phyloP scores from a whole-genome alignment of 176 grass and related monocot genomes.

The Pharus latifolius region DNA sequence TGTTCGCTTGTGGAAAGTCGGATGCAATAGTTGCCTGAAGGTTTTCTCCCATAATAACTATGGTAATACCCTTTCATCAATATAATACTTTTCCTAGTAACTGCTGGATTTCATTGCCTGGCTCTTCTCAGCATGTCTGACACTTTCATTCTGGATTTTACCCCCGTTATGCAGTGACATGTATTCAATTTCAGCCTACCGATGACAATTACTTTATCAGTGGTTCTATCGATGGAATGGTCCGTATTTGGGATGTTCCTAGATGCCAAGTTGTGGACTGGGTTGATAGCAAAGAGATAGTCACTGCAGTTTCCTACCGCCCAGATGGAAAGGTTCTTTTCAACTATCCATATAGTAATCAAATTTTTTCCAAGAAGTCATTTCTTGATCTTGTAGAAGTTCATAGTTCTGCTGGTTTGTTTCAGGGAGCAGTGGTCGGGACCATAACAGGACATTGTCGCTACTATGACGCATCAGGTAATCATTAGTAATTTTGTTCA shows the following conservation, averaged over 20 bases:
- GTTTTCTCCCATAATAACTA: slow-evolving; percentile 77
- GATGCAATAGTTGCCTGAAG: slow-evolving; percentile 56
- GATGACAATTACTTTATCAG: slow-evolving; percentile 69
- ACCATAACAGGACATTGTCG: slow-evolving; percentile 79
- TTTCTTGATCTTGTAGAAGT: slow-evolving; percentile 5
- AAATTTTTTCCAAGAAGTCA: neutral
- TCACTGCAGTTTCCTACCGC: slow-evolving; percentile 74
- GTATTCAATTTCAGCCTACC: slow-evolving; percentile 72
- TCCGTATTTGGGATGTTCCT: slow-evolving; percentile 74
- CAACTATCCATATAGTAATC: slow-evolving; percentile 3
- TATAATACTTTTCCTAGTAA: neutral
- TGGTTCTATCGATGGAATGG: slow-evolving; percentile 76
- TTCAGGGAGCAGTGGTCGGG: slow-evolving; percentile 64
- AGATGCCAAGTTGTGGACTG: slow-evolving; percentile 58
- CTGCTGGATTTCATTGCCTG: neutral
- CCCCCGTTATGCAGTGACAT: slow-evolving; percentile 62
- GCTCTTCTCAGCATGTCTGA: neutral
- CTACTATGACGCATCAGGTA: slow-evolving; percentile 87
- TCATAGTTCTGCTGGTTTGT: slow-evolving; percentile 11
- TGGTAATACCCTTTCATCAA: slow-evolving; percentile 28
- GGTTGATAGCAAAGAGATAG: slow-evolving; percentile 67
- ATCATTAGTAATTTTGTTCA: slow-evolving; percentile 28
- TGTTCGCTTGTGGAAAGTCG: slow-evolving; percentile 73
- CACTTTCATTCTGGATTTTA: slow-evolving; percentile 1
- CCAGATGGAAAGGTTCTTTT: slow-evolving; percentile 74